Evolutionary conservation across 345 rosid genomes (phyloP).

Genomic region (Salix purpurea): DNA sequence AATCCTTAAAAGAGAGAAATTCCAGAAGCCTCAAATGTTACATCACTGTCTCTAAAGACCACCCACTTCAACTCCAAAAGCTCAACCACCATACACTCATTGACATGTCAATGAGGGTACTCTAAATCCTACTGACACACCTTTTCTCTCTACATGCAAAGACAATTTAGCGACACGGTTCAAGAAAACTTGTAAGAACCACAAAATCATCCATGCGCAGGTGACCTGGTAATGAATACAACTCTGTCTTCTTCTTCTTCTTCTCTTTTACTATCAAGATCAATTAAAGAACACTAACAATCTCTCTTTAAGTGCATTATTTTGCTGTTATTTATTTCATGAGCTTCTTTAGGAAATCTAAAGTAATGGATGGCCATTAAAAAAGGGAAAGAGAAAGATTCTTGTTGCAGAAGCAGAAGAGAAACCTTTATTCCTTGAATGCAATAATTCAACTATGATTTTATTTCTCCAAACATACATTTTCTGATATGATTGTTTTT

Average conservation of each 20-base stretch:
- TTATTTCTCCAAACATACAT: neutral
- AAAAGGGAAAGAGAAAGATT: conserved; percentile 16
- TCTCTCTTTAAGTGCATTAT: neutral
- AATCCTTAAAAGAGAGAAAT: neutral
- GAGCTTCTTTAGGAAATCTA: conserved; percentile 11
- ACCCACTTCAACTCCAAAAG: conserved; percentile 3
- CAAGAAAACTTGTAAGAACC: conserved; percentile 12
- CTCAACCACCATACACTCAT: conserved; percentile 11
- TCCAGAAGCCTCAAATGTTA: neutral
- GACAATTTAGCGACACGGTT: conserved; percentile 35
- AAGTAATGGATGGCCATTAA: conserved; percentile 1
- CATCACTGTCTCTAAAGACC: neutral
- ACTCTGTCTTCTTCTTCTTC: neutral
- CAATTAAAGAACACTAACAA: neutral
- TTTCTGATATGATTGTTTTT: neutral
- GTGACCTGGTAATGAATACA: conserved; percentile 27
- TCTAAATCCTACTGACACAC: conserved; percentile 19
- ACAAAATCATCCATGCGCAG: neutral
- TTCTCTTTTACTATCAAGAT: neutral
- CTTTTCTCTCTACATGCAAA: conserved; percentile 12
- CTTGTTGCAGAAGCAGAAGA: conserved; percentile 19
- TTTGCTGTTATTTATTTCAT: neutral
- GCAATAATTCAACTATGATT: neutral
- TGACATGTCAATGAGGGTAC: conserved; percentile 7
- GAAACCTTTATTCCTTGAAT: conserved; percentile 32